Percentiles rank a stretch among this genome's conserved stretches.
These are phyloP conservation scores for Pholiota adiposa DNA, from an alignment of 1,284 basidiomycete species.

Conservation along the genomic window DNA sequence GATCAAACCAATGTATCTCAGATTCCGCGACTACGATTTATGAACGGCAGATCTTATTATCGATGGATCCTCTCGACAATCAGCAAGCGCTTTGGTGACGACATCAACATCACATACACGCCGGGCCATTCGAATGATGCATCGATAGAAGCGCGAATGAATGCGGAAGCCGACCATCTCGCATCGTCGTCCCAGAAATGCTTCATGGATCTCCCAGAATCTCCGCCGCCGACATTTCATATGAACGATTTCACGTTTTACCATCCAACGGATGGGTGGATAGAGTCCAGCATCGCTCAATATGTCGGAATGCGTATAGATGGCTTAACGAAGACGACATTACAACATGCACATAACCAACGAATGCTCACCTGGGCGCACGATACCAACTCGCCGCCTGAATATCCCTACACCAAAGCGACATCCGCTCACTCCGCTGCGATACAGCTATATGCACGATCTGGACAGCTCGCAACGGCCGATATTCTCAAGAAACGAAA, in stretches of 20 bases:
- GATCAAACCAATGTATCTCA: constrained; percentile 1
- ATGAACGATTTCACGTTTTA: constrained; percentile 12
- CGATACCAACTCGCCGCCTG: constrained; percentile 6
- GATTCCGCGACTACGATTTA: constrained; percentile 1
- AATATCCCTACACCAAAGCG: constrained; percentile 16
- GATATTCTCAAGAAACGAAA: constrained; percentile 8
- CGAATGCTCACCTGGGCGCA: constrained; percentile 4
- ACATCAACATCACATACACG: constrained; percentile 6
- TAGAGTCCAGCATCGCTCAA: constrained; percentile 7
- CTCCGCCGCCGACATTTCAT: constrained; percentile 4
- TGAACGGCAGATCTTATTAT: constrained; percentile 18
- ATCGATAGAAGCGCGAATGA: constrained; percentile 9
- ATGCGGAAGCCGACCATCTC: constrained; percentile 13
- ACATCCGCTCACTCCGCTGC: constrained; percentile 16
- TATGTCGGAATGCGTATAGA: constrained; percentile 1
- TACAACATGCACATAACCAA: not conserved
- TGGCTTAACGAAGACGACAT: not conserved
- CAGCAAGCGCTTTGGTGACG: not conserved
- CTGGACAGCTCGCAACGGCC: constrained; percentile 17
- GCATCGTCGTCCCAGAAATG: constrained; percentile 8
- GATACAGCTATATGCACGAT: constrained; percentile 19
- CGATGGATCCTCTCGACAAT: constrained; percentile 9
- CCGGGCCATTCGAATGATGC: not conserved
- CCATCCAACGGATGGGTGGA: constrained; percentile 8
- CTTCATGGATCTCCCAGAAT: constrained; percentile 1